Conservation (phyloP, 768 basidiomycete species). For the Termitomyces sp. region DNA sequence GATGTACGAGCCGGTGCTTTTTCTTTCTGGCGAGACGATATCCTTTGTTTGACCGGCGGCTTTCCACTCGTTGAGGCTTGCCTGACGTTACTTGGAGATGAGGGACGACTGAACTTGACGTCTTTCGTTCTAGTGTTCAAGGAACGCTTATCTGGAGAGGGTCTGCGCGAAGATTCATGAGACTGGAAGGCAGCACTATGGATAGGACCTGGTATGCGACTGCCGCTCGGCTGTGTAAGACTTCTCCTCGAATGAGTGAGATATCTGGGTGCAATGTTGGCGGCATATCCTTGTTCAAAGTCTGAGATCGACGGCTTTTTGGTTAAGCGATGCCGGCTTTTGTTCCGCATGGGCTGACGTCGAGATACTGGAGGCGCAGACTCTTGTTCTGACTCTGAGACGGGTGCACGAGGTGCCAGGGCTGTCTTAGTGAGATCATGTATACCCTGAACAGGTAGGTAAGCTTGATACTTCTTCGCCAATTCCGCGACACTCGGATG, state of each 20-base stretch:
- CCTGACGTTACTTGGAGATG: constrained; percentile 37
- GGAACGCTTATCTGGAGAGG: constrained; percentile 70
- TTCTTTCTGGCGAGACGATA: constrained; percentile 33
- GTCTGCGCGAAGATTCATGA: constrained; percentile 53
- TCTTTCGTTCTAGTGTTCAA: constrained; percentile 32
- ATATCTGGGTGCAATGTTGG: constrained; percentile 82
- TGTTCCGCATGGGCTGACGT: constrained; percentile 39
- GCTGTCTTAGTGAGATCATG: constrained; percentile 71
- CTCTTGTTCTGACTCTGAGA: constrained; percentile 84
- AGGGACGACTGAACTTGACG: constrained; percentile 36
- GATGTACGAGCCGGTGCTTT: constrained; percentile 22
- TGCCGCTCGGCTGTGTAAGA: constrained; percentile 27
- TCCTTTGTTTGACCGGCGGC: constrained; percentile 32
- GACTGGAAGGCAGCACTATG: constrained; percentile 46
- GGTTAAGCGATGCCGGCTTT: constrained; percentile 45
- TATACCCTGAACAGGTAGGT: constrained; percentile 65
- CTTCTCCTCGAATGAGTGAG: constrained; percentile 50
- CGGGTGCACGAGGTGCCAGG: constrained; percentile 48
- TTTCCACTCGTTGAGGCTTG: constrained; percentile 25
- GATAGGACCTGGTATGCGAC: constrained; percentile 53
- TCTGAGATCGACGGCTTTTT: constrained; percentile 71
- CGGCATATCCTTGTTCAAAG: constrained; percentile 88
- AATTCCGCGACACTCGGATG: constrained; percentile 79
- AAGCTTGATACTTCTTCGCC: constrained; percentile 78
- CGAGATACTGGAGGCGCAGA: constrained; percentile 32